Conservation (phyloP, 2,329 filamentous ascomycete species). For the Xylaria sp. region DNA sequence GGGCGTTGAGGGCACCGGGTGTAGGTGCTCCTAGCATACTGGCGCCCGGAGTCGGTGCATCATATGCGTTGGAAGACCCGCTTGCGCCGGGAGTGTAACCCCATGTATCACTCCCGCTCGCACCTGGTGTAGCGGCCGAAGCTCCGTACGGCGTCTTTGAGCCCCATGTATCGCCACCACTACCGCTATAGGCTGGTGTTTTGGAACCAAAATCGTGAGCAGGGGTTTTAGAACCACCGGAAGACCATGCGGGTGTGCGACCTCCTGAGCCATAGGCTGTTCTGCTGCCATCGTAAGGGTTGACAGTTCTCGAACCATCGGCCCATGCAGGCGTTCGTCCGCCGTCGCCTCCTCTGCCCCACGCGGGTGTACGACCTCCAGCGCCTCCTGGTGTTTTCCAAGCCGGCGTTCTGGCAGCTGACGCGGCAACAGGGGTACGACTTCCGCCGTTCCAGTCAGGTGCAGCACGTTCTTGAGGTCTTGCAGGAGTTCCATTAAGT, state of each 20-base stretch:
- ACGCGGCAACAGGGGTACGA: conserved; percentile 73
- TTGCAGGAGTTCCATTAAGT: conserved; percentile 58
- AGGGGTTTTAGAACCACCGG: conserved; percentile 75
- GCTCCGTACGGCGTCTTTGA: conserved; percentile 82
- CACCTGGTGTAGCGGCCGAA: conserved; percentile 68
- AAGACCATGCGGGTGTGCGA: conserved; percentile 81
- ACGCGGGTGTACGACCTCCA: conserved; percentile 71
- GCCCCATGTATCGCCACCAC: conserved; percentile 70
- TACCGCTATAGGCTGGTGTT: conserved; percentile 69
- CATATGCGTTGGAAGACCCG: conserved; percentile 65
- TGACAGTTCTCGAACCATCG: conserved; percentile 73
- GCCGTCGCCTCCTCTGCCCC: conserved; percentile 65
- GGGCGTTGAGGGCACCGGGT: conserved; percentile 72
- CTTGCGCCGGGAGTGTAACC: conserved; percentile 66
- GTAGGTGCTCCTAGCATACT: conserved; percentile 68
- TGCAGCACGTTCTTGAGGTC: conserved; percentile 56
- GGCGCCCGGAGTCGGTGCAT: conserved; percentile 75
- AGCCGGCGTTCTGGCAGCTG: conserved; percentile 77
- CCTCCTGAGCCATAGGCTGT: conserved; percentile 81
- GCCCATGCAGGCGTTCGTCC: conserved; percentile 77
- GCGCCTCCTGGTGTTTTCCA: conserved; percentile 72
- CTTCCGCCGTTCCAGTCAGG: conserved; percentile 72
- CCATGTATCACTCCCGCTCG: conserved; percentile 69
- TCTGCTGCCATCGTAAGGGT: conserved; percentile 77
- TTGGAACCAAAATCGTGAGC: conserved; percentile 76